Base-by-base conservation (phyloP, 1,139 yeast species). In the Pichia cactophila region DNA sequence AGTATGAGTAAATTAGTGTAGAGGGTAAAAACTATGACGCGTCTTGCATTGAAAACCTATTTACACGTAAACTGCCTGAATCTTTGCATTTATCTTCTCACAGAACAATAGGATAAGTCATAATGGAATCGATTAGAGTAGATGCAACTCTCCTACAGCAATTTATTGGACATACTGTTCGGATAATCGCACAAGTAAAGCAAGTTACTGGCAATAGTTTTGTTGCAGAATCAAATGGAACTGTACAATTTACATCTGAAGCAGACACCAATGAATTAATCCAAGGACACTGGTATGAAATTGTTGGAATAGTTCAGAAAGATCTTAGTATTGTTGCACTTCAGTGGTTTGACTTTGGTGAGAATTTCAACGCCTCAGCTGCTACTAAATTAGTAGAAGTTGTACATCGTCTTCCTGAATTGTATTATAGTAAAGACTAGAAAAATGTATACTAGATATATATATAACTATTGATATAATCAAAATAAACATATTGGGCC, bases 131-230 rank as follows among this genome's bases (percentile, higher is more conserved):
- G 4, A 52, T 62, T 20, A 64, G 74, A 59, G 62, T 69, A 3
- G 72, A 70, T 51, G 71, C 70, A 2, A 61, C 69, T 2, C 48
- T 62, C 33, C 54, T 70, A 8, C 52, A 58, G 12, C 59, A 62
- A 29, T 63, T 57, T 46, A 41, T 53, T 1, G 60, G 60, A 44
- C 63, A 62, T 37, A 66, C 70, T 0, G 71, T 69, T 16, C 65
- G 73, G 43, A 57, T 69, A 9, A 57, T 67, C 17, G 73, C 73
- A 1, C 65, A 68, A 49, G 55, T 67, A 26, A 51, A 52, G 8
- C 50, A 60, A 3, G 46, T 55, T 23, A 55, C 58, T 12, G 43
- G 50, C 9, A 38, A 23, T 23, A 20, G 8, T 20, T 38, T 38
- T 23, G 23, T 23, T 12, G 33, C 61, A 14, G 54, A 58, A n/a